phyloP scores from a whole-genome alignment of 495 filamentous ascomycete species.

The Immersiella caudata region DNA sequence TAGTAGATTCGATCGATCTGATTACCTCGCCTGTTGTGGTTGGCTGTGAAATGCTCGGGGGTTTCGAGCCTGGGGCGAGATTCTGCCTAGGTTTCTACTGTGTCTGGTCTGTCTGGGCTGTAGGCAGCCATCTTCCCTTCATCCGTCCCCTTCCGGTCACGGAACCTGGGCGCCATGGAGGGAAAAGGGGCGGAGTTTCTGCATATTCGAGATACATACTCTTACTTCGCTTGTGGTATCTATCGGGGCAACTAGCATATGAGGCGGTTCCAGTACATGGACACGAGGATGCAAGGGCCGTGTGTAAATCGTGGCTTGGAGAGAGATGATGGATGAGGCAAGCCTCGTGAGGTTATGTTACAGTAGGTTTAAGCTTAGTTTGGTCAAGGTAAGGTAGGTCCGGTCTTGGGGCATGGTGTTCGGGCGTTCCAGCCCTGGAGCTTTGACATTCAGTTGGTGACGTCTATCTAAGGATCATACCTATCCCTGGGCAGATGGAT shows the following conservation, averaged over 20 bases:
- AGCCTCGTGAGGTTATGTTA: too few relatives aligned
- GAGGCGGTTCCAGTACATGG: too few relatives aligned
- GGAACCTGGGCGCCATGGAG: neutral
- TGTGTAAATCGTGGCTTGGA: too few relatives aligned
- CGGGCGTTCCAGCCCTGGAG: too few relatives aligned
- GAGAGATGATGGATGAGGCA: too few relatives aligned
- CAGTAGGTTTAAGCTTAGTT: too few relatives aligned
- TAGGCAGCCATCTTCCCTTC: neutral
- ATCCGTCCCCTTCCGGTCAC: neutral
- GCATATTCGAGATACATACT: neutral
- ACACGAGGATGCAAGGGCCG: too few relatives aligned
- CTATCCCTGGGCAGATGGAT: too few relatives aligned
- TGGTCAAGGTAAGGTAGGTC: too few relatives aligned
- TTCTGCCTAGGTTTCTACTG: neutral
- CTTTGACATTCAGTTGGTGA: too few relatives aligned
- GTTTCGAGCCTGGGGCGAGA: neutral
- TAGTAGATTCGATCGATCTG: neutral
- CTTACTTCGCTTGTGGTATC: neutral
- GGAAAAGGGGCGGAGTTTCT: neutral
- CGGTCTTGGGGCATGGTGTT: too few relatives aligned
- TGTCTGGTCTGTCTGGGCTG: neutral
- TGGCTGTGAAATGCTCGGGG: neutral
- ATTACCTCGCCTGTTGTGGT: neutral
- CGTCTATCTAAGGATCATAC: too few relatives aligned
- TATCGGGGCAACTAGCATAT: neutral